Evolutionary conservation across 2,329 filamentous ascomycete genomes (phyloP), one percentile per base, ranked within the genome.

Genomic region (Periconia sp.): DNA sequence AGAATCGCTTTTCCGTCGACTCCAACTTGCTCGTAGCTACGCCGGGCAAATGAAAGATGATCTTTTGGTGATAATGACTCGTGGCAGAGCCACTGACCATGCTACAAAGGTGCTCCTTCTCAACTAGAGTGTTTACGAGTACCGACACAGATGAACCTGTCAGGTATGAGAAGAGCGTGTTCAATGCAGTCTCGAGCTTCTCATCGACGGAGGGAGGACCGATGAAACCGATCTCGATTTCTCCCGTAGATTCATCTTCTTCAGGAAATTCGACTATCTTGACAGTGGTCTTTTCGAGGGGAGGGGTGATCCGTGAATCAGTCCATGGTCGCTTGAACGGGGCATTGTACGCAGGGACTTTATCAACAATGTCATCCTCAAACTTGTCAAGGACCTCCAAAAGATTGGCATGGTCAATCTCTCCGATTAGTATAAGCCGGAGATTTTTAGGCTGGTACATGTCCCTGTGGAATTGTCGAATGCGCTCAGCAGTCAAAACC

Each of bases 381-480:
- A 99, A 99, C 20, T 86, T 80, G 65, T 96, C 91, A 33, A 99
- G 77, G 45, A 95, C 91, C 31, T 87, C 76, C 19, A 97, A 77
- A 53, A 99, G 82, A 64, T 95, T 82, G 0, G 84, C 77, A 68
- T 97, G 90, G 67, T 97, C 86, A 1, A 96, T 85, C 73, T 97
- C 92, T 42, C 94, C 94, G n/a, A 95, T 88, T 54, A 99, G 86
- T 23, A 97, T 84, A 27, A 99, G 78, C 59, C 92, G 95, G 55
- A 99, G 79, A 67, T 99, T 99, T 71, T 92, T 93, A 2, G 94
- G 94, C 71, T 97, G 93, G 69, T 99, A 99, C 93, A 99, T 97
- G 59, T 92, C 90, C 57, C 87, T 87, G 73, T 99, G 94, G 66
- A 97, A 99, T 54, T 88, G 85, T n/a, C 94, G 87, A 61, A 99